Percentiles rank a stretch among this genome's conserved stretches.
These are phyloP conservation scores for Apiospora rasikravindrae DNA, from an alignment of 2,329 filamentous ascomycete species.

Conservation along the genomic window DNA sequence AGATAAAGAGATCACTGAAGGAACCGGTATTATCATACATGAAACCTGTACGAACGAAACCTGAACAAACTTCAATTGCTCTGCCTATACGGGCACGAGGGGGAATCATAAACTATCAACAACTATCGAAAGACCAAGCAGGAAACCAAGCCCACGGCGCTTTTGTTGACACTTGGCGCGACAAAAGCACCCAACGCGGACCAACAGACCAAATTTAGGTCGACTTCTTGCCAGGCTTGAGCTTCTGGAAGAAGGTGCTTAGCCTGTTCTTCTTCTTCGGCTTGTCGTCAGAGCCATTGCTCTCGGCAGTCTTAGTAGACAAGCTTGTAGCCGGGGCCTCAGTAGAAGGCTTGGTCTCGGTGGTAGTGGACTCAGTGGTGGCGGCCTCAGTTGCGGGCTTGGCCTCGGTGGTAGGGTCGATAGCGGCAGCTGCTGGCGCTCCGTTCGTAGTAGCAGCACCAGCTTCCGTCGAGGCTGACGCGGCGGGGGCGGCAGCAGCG, in stretches of 20 bases:
- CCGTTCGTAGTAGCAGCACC: conserved; percentile 7
- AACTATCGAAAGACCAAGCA: conserved; percentile 16
- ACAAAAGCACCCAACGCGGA: neutral
- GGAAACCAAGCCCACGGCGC: conserved; percentile 1
- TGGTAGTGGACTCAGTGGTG: neutral
- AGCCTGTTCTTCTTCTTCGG: conserved; percentile 49
- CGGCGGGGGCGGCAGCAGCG: neutral
- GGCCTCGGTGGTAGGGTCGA: conserved; percentile 25
- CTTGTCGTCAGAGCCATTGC: conserved; percentile 37
- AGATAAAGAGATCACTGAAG: neutral
- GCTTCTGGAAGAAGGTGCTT: conserved; percentile 46
- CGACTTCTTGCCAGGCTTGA: conserved; percentile 24
- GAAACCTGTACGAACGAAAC: neutral
- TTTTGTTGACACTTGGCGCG: neutral
- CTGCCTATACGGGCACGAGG: conserved; percentile 20
- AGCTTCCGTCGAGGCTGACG: neutral
- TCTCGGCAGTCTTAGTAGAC: conserved; percentile 17
- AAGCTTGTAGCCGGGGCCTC: neutral
- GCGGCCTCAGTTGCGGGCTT: conserved; percentile 17
- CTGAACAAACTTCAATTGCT: conserved; percentile 1
- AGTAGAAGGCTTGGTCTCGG: neutral
- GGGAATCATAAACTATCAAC: conserved; percentile 22
- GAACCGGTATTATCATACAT: conserved; percentile 2
- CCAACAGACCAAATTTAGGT: conserved; percentile 1
- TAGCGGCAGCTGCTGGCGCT: conserved; percentile 21